These are phyloP conservation scores for Gnaphalium uliginosum DNA, from an alignment of 129 eudicot species.

Conservation along the genomic window DNA sequence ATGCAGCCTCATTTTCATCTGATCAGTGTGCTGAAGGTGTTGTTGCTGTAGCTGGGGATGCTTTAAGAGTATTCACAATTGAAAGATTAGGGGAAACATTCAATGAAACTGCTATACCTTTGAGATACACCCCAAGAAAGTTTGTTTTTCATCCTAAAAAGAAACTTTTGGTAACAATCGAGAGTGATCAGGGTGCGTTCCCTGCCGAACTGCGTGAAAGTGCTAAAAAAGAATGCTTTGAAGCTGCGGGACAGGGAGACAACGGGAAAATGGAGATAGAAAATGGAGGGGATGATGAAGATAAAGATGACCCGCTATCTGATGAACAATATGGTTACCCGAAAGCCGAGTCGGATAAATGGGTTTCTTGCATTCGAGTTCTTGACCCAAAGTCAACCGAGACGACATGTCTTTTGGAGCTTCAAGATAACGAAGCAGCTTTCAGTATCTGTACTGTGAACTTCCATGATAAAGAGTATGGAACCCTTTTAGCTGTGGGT, in stretches of 20 bases:
- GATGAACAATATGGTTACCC: slow-evolving; percentile 99
- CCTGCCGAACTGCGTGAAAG: slow-evolving; percentile 95
- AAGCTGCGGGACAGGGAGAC: slow-evolving; percentile 80
- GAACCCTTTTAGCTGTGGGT: slow-evolving; percentile 96
- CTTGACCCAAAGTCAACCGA: slow-evolving; percentile 88
- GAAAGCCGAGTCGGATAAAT: slow-evolving; percentile 81
- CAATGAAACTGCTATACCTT: slow-evolving; percentile 86
- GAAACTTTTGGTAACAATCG: slow-evolving; percentile 80
- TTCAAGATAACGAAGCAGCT: slow-evolving; percentile 98
- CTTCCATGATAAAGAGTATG: slow-evolving; percentile 91
- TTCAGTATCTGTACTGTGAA: slow-evolving; percentile 93
- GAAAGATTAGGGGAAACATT: slow-evolving; percentile 97
- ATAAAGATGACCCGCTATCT: slow-evolving; percentile 71
- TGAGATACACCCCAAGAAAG: slow-evolving; percentile 95
- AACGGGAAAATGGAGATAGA: slow-evolving; percentile 82
- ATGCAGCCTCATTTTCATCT: slow-evolving; percentile 91
- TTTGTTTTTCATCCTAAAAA: slow-evolving; percentile 88
- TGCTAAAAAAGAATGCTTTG: slow-evolving; percentile 84
- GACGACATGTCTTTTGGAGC: slow-evolving; percentile 87
- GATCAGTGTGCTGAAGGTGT: slow-evolving; percentile 99
- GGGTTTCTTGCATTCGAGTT: slow-evolving; percentile 98
- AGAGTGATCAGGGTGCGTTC: slow-evolving; percentile 96
- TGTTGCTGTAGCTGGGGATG: slow-evolving; percentile 97
- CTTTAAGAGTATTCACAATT: slow-evolving; percentile 86
- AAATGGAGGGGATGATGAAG: slow-evolving; percentile 87